Evolutionary conservation across 2,329 filamentous ascomycete species (phyloP), one percentile per base, ranked within the genome.

Genomic region (Teratosphaeria pseudoeucalypti): DNA sequence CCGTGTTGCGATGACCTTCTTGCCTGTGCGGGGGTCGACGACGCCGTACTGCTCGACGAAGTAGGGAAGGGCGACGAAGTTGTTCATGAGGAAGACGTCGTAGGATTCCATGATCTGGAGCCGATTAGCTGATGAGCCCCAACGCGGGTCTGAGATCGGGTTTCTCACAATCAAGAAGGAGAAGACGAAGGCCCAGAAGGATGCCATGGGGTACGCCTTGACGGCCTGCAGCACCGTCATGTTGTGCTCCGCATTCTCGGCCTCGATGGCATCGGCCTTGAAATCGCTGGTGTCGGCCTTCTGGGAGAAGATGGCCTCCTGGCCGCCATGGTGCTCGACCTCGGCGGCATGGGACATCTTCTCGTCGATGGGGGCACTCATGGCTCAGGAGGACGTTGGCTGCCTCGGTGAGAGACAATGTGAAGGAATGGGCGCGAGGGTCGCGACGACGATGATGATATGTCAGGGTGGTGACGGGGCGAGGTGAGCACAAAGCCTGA

Each of bases 61-160:
- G 16, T 66, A 61, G 26, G 71, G 57, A 7, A 80, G 75, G 60
- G 82, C 82, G 52, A 85, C 71, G 70, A 86, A 86, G 60, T 81
- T 79, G 55, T 79, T 79, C 67, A 81, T 83, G 26, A 86, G 73
- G 75, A 86, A 85, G 62, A 85, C 80, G 69, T 78, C 78, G 76
- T 84, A 86, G 4, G 82, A 81, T 69, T 85, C 83, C 83, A 86
- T 85, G 65, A 84, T 82, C 82, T 85, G n/a, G n/a, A n/a, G n/a
- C n/a, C n/a, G n/a, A 19, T 43, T 29, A 57, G 27, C 34, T 53
- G 34, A 53, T 53, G 12, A n/a, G n/a, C n/a, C n/a, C n/a, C n/a
- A n/a, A n/a, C n/a, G n/a, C n/a, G n/a, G n/a, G n/a, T n/a, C n/a
- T n/a, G n/a, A n/a, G n/a, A n/a, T n/a, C n/a, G n/a, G n/a, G n/a